Conservation (phyloP, 352 stramenopile genomes). For the Blastocystis hominis region DNA sequence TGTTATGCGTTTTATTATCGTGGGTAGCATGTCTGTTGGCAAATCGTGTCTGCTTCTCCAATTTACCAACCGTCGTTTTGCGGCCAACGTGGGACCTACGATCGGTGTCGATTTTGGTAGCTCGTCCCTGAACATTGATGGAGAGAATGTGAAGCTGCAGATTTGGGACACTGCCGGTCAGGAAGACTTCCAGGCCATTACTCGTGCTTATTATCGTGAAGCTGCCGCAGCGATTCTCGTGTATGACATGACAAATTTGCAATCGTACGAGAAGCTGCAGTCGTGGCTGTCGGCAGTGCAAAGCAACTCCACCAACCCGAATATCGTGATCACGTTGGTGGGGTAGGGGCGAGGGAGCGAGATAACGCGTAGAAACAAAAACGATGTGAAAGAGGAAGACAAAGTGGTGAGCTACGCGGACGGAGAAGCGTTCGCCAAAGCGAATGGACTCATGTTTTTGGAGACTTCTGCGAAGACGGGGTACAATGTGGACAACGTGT, state of each 20-base stretch:
- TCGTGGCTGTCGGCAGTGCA: conserved; percentile 52
- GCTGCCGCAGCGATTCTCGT: conserved; percentile 79
- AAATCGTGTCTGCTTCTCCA: conserved; percentile 57
- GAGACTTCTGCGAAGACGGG: conserved; percentile 56
- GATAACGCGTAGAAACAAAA: conserved; percentile 53
- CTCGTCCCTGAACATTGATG: conserved; percentile 40
- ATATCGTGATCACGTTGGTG: conserved; percentile 58
- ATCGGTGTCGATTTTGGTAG: conserved; percentile 54
- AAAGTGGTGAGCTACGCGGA: conserved; percentile 35
- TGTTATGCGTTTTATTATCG: conserved; percentile 55
- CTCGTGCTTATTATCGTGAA: conserved; percentile 77
- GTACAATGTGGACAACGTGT: conserved; percentile 56
- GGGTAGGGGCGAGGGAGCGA: background rate
- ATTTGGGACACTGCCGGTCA: conserved; percentile 67
- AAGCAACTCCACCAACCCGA: conserved; percentile 41
- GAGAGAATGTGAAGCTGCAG: conserved; percentile 54
- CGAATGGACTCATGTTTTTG: conserved; percentile 54
- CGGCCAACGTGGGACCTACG: conserved; percentile 18
- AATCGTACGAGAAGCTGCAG: conserved; percentile 61
- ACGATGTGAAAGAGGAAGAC: conserved; percentile 31
- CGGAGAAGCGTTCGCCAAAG: conserved; percentile 39
- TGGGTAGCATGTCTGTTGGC: conserved; percentile 53
- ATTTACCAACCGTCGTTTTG: conserved; percentile 50
- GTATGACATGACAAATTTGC: conserved; percentile 81
- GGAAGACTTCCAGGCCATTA: conserved; percentile 63